These are phyloP conservation scores for Gonapodya prolifera DNA, from an alignment of 192 early-diverging fungal species.

Conservation along the genomic window DNA sequence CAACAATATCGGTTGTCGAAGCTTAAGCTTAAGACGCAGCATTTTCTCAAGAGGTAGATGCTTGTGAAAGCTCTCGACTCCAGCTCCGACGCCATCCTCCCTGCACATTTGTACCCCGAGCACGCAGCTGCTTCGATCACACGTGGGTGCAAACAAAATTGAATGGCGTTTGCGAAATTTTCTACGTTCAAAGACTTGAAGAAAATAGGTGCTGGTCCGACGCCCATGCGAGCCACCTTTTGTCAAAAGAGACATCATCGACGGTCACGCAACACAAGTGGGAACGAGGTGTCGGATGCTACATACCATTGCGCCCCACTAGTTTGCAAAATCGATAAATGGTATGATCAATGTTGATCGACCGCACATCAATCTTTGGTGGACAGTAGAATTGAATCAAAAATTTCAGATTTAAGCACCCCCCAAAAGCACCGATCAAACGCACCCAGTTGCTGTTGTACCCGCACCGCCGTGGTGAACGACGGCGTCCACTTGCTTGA, in stretches of 20 bases:
- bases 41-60: slow-evolving; percentile 2
- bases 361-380: background rate
- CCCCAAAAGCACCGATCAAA: no score
- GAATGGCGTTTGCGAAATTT: background rate
- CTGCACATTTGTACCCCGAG: background rate
- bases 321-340: background rate
- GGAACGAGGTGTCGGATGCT: background rate
- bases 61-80: background rate
- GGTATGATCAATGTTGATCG: background rate
- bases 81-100: background rate
- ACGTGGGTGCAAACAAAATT: background rate
- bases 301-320: background rate
- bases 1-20: no score
- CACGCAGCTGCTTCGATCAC: background rate
- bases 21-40: no score
- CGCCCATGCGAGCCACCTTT: background rate
- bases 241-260: background rate
- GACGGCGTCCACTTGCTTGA: slow-evolving; percentile 14
- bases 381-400: background rate
- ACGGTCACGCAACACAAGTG: background rate
- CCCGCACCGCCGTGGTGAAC: slow-evolving; percentile 20
- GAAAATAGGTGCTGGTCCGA: background rate
- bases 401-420: background rate
- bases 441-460: slow-evolving; percentile 17
- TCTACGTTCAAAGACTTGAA: background rate